These are phyloP conservation scores for Chenopodium formosanum DNA, from an alignment of 148 eudicot genomes.

Conservation along the genomic window DNA sequence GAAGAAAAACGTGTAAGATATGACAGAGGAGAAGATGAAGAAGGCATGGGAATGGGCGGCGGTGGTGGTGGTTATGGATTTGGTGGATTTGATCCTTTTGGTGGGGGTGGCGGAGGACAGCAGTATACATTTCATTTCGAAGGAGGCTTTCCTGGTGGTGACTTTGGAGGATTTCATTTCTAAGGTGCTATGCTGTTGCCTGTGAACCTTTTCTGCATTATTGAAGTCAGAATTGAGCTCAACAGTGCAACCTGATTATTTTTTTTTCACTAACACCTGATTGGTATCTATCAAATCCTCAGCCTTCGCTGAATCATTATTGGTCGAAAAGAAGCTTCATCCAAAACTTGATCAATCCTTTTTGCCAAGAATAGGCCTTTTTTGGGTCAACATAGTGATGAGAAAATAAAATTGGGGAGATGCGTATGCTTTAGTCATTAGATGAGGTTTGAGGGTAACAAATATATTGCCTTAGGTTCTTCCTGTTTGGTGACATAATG, in stretches of 20 bases:
- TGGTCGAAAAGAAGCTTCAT: neutral
- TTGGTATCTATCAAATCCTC: neutral
- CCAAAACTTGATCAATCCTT: neutral
- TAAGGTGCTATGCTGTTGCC: slow-evolving; percentile 14
- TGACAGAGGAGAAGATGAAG: slow-evolving; percentile 93
- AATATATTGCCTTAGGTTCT: too few relatives aligned
- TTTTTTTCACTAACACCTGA: neutral
- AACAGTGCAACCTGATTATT: slow-evolving; percentile 15
- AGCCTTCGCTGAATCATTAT: neutral
- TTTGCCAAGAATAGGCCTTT: neutral
- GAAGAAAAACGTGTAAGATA: slow-evolving; percentile 85
- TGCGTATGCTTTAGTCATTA: neutral
- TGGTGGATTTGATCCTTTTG: slow-evolving; percentile 89
- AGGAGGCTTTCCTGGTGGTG: slow-evolving; percentile 87
- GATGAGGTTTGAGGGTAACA: neutral
- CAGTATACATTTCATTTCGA: slow-evolving; percentile 92
- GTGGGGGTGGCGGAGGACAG: slow-evolving; percentile 80
- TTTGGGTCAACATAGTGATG: slow-evolving; percentile 5
- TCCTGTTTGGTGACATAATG: neutral
- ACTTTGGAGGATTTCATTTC: slow-evolving; percentile 72
- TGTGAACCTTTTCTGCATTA: neutral
- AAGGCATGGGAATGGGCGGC: slow-evolving; percentile 72
- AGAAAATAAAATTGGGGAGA: slow-evolving; percentile 1
- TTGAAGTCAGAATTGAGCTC: neutral
- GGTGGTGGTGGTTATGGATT: slow-evolving; percentile 60